Conservation (phyloP, 1,284 basidiomycete genomes). For the Vanrija pseudolonga region DNA sequence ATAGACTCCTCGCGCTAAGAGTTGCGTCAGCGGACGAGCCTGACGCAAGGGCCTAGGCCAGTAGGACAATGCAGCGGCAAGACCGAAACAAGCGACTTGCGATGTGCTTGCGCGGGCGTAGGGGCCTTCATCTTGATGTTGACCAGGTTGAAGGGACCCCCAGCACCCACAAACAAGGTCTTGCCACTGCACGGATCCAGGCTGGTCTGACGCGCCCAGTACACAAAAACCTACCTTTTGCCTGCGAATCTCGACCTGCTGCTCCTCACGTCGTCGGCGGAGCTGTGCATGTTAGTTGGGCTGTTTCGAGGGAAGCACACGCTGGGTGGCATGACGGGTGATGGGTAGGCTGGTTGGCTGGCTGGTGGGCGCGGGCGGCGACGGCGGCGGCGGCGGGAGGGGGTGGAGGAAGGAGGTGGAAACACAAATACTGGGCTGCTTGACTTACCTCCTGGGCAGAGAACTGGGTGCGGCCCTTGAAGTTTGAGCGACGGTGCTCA, state of each 20-base stretch:
- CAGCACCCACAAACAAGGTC: too few relatives aligned
- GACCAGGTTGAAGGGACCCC: too few relatives aligned
- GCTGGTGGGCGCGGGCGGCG: not conserved
- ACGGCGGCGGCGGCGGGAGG: not conserved
- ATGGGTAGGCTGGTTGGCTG: not conserved
- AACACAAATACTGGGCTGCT: not conserved
- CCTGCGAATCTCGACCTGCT: conserved; percentile 93
- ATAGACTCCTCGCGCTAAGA: conserved; percentile 82
- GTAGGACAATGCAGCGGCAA: not conserved
- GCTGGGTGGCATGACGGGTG: conserved; percentile 1
- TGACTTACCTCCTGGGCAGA: conserved; percentile 46
- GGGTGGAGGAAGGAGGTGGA: not conserved
- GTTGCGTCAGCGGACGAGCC: too few relatives aligned
- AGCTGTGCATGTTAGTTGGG: conserved; percentile 52
- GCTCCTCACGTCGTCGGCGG: conserved; percentile 89
- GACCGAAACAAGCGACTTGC: not conserved
- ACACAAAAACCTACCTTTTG: conserved; percentile 59
- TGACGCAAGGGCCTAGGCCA: not conserved
- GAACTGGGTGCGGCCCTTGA: conserved; percentile 51
- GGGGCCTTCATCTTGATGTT: too few relatives aligned
- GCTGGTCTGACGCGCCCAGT: not conserved
- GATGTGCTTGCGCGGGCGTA: too few relatives aligned
- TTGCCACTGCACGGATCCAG: too few relatives aligned
- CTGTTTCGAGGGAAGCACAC: not conserved
- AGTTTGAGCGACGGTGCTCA: conserved; percentile 48